Evolutionary conservation across 306 rosid species (phyloP).

Genomic region (Sechiopsis laciniata): DNA sequence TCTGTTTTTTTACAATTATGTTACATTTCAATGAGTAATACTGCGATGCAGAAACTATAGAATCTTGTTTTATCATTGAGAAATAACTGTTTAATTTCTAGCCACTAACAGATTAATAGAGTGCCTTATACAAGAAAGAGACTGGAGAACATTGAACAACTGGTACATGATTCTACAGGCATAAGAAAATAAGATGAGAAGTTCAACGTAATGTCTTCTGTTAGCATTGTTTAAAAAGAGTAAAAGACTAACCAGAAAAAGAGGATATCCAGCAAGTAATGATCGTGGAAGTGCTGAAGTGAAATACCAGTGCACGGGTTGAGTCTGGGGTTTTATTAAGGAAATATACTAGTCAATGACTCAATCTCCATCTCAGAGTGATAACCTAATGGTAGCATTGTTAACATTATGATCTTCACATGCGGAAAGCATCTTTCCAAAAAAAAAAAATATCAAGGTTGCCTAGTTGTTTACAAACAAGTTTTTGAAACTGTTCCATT

Average conservation of each 20-base stretch:
- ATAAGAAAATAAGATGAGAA: neutral
- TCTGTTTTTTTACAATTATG: neutral
- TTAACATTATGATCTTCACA: neutral
- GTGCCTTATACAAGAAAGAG: neutral
- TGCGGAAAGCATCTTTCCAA: neutral
- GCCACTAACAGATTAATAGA: neutral
- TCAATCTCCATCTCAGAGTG: neutral
- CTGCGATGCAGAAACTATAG: neutral
- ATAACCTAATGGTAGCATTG: neutral
- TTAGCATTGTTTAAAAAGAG: conserved; percentile 21
- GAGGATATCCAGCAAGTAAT: conserved; percentile 89
- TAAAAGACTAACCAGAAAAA: conserved; percentile 57
- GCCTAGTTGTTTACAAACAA: neutral
- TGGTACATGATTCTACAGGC: neutral
- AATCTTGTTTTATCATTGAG: neutral
- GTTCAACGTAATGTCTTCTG: neutral
- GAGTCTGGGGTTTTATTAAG: conserved; percentile 46
- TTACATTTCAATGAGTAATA: neutral
- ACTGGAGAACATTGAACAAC: too few relatives aligned
- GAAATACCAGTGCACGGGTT: conserved; percentile 85
- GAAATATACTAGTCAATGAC: conserved; percentile 28
- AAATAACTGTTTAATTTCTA: neutral
- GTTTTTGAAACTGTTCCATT: neutral
- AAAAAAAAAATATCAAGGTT: neutral
- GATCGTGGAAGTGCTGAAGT: conserved; percentile 88